Conservation (phyloP, 331 rosid genomes). For the Malus hybrid region DNA sequence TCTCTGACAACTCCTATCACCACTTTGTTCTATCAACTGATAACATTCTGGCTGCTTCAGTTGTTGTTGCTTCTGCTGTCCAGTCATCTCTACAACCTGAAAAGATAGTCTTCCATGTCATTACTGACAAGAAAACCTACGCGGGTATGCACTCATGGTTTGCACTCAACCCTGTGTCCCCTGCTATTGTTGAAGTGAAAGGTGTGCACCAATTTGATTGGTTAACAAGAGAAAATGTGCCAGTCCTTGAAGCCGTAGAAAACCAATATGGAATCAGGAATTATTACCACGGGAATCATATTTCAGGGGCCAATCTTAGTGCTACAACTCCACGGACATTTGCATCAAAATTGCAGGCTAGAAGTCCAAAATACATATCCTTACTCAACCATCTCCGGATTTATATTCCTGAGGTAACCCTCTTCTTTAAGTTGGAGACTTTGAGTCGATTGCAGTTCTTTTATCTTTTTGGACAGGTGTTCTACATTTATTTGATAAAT, state of each 20-base stretch:
- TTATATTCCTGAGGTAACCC: conserved; percentile 87
- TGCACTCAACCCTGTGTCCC: conserved; percentile 76
- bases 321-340: conserved; percentile 65
- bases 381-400: conserved; percentile 94
- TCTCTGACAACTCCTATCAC: conserved; percentile 76
- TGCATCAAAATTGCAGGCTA: conserved; percentile 85
- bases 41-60: conserved; percentile 97
- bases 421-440: background rate
- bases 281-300: conserved; percentile 93
- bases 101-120: conserved; percentile 90
- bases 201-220: conserved; percentile 97
- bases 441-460: background rate
- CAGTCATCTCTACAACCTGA: conserved; percentile 77
- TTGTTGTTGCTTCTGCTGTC: conserved; percentile 89
- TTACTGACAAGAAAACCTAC: conserved; percentile 94
- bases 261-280: conserved; percentile 77
- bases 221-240: conserved; percentile 98
- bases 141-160: conserved; percentile 99
- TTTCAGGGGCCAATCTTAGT: conserved; percentile 60
- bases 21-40: conserved; percentile 90
- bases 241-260: conserved; percentile 97
- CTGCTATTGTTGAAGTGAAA: conserved; percentile 91
- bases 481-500: background rate
- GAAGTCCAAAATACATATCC: conserved; percentile 98
- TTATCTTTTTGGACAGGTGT: background rate